Conservation (phyloP, 139 green algal genomes). For the Limnomonas spitsbergensis region DNA sequence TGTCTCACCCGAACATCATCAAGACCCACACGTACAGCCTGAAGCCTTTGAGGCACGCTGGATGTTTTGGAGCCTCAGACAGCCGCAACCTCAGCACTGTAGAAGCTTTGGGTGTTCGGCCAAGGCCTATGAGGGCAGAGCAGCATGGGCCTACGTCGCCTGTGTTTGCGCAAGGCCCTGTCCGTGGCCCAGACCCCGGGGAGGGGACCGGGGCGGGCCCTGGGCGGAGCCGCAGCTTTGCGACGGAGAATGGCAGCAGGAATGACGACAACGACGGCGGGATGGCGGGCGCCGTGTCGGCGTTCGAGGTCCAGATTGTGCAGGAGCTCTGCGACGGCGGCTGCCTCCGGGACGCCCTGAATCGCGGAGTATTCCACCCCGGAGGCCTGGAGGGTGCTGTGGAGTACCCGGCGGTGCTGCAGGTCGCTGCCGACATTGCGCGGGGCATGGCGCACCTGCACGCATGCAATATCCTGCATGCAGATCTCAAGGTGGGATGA, state of each 20-base stretch:
- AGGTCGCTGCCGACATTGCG: slow-evolving; percentile 47
- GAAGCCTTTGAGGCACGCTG: background rate
- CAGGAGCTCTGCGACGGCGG: slow-evolving; percentile 57
- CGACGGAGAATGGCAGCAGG: too few species aligned
- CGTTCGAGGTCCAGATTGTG: slow-evolving; percentile 47
- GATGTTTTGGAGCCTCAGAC: background rate
- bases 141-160: too few species aligned
- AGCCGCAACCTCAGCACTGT: too few species aligned
- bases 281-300: slow-evolving; percentile 20
- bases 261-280: too few species aligned
- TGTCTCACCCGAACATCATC: slow-evolving; percentile 45
- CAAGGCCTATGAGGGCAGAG: background rate
- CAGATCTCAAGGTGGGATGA: slow-evolving; percentile 50
- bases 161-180: too few species aligned
- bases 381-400: background rate
- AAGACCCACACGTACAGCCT: slow-evolving; percentile 12
- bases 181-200: too few species aligned
- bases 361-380: slow-evolving; percentile 29
- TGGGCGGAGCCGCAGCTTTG: too few species aligned
- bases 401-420: slow-evolving; percentile 38
- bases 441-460: slow-evolving; percentile 58
- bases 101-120: too few species aligned
- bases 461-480: slow-evolving; percentile 46
- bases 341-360: slow-evolving; percentile 34
- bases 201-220: too few species aligned